phyloP scores from a whole-genome alignment of 257 asterid genomes.

The Solanum virginianum region DNA sequence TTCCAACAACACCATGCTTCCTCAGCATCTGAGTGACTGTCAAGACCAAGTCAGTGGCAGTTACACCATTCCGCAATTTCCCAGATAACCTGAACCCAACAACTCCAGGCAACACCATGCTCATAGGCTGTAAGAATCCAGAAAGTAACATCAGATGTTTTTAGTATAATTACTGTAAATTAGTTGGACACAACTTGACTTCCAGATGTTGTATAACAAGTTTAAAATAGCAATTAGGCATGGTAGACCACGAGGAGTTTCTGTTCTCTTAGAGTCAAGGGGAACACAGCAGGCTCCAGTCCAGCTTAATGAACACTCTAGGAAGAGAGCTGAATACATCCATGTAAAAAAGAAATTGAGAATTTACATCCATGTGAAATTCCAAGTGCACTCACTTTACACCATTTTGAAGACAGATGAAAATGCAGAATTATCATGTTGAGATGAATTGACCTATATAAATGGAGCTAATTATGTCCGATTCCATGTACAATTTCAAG shows the following conservation, averaged over 20 bases:
- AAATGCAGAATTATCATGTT: background rate
- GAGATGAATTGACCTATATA: background rate
- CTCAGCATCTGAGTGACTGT: constrained; percentile 84
- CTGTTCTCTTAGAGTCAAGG: background rate
- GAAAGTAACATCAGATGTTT: background rate
- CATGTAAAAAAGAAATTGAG: background rate
- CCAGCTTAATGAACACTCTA: background rate
- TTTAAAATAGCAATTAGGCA: background rate
- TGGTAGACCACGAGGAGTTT: background rate
- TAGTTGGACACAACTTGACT: background rate
- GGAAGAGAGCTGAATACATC: background rate
- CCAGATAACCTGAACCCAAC: constrained; percentile 91
- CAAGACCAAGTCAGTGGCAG: constrained; percentile 86
- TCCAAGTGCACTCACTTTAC: background rate
- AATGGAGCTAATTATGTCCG: background rate
- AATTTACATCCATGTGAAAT: background rate
- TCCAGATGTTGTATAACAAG: background rate
- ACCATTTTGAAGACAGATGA: background rate
- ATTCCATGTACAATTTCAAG: background rate
- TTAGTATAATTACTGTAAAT: background rate
- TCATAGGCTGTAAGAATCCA: constrained; percentile 61
- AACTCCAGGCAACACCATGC: constrained; percentile 94
- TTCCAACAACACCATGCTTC: constrained; percentile 90
- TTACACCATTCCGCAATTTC: constrained; percentile 65
- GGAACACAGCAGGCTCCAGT: background rate